Evolutionary conservation across 2,329 filamentous ascomycete species (phyloP).

Genomic region (Coniochaeta sp.): DNA sequence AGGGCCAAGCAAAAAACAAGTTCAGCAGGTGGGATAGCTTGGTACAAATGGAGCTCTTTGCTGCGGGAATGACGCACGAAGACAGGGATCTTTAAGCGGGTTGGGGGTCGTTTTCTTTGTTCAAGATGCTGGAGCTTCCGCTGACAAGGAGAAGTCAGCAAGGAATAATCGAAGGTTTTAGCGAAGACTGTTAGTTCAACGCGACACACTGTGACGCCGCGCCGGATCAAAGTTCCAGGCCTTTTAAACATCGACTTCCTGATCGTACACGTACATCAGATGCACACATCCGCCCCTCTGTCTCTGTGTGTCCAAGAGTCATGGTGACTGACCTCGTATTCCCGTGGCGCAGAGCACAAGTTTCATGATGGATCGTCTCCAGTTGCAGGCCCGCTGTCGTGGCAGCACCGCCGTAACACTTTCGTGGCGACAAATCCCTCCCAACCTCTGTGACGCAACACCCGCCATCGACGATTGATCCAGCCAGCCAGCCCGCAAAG

Average conservation of each 20-base stretch:
- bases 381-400: not conserved
- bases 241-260: not conserved
- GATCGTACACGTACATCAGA: too few species aligned
- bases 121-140: too few species aligned
- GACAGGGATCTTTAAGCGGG: not conserved
- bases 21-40: not conserved
- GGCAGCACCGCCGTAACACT: not conserved
- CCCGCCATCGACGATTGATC: too few species aligned
- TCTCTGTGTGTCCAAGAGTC: too few species aligned
- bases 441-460: not conserved
- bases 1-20: not conserved
- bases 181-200: not conserved
- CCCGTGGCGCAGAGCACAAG: not conserved
- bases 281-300: too few species aligned
- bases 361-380: not conserved
- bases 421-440: too few species aligned
- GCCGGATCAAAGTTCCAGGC: not conserved
- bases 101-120: not conserved
- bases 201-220: not conserved
- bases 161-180: not conserved
- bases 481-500: too few species aligned
- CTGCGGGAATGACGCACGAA: constrained; percentile 2
- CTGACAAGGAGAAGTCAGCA: too few species aligned
- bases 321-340: constrained; percentile 2
- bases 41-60: not conserved